phyloP scores from a whole-genome alignment of 257 asterid species.

The Petrea volubilis region DNA sequence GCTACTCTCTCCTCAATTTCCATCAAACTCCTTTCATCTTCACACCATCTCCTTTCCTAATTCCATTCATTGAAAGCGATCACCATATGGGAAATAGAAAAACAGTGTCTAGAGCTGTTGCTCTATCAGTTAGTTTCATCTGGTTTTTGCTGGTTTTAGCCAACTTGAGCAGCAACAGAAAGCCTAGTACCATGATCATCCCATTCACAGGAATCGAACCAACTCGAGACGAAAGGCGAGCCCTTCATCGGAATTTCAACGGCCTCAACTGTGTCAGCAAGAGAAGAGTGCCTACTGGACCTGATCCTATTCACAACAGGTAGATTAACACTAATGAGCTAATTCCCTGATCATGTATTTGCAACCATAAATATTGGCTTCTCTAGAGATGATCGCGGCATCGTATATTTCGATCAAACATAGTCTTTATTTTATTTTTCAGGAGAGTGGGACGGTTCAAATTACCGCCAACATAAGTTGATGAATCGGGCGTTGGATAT shows the following conservation, averaged over 20 bases:
- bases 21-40: not conserved
- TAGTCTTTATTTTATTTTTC: not conserved
- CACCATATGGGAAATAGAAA: not conserved
- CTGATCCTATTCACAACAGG: not conserved
- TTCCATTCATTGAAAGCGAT: too few species aligned
- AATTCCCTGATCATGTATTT: not conserved
- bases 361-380: not conserved
- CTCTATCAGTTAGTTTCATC: not conserved
- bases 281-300: not conserved
- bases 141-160: not conserved
- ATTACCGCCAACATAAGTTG: not conserved
- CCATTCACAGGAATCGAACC: not conserved
- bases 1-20: not conserved
- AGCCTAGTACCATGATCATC: not conserved
- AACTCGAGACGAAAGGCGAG: not conserved
- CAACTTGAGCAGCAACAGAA: not conserved
- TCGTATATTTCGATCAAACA: not conserved
- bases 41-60: not conserved
- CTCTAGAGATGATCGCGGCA: not conserved
- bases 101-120: not conserved
- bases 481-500: too few species aligned
- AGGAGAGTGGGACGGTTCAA: not conserved
- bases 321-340: not conserved
- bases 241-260: not conserved
- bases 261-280: not conserved